A percentile compares a stretch with the other conserved stretches of the same genome.
Evolutionary conservation across 768 basidiomycete genomes (phyloP).

Genomic region (Pulveroboletus sp.): DNA sequence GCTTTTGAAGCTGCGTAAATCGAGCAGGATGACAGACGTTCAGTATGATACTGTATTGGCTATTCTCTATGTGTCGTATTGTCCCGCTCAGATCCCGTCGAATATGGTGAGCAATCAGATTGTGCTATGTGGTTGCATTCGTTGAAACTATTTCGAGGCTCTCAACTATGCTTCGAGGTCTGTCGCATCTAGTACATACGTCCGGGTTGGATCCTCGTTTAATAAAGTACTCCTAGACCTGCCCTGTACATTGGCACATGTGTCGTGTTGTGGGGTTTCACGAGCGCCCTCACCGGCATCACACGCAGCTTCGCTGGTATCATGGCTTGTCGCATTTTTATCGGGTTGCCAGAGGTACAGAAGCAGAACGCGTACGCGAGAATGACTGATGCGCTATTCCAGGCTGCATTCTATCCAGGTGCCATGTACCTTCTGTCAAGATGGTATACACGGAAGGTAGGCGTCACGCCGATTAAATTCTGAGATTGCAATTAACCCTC

Average conservation of each 20-base stretch:
- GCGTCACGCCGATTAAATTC: neutral
- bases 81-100: slow-evolving; percentile 48
- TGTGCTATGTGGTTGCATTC: neutral
- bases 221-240: no score
- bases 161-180: slow-evolving; percentile 53
- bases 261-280: slow-evolving; percentile 60
- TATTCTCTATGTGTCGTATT: slow-evolving; percentile 56
- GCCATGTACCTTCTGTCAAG: slow-evolving; percentile 35
- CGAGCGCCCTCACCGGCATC: slow-evolving; percentile 58
- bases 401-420: slow-evolving; percentile 68
- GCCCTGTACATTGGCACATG: slow-evolving; percentile 59
- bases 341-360: slow-evolving; percentile 56
- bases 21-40: slow-evolving; percentile 34
- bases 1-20: no score
- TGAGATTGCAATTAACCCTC: neutral
- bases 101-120: slow-evolving; percentile 5
- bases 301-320: slow-evolving; percentile 55
- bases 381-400: neutral
- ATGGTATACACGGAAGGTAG: slow-evolving; percentile 24
- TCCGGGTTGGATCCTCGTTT: no score
- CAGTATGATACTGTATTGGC: slow-evolving; percentile 54
- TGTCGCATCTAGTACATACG: no score
- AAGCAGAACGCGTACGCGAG: neutral
- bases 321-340: slow-evolving; percentile 53
- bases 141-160: slow-evolving; percentile 32